Base-by-base conservation (phyloP, 2,329 filamentous ascomycete species). In the Penicillium sp. region DNA sequence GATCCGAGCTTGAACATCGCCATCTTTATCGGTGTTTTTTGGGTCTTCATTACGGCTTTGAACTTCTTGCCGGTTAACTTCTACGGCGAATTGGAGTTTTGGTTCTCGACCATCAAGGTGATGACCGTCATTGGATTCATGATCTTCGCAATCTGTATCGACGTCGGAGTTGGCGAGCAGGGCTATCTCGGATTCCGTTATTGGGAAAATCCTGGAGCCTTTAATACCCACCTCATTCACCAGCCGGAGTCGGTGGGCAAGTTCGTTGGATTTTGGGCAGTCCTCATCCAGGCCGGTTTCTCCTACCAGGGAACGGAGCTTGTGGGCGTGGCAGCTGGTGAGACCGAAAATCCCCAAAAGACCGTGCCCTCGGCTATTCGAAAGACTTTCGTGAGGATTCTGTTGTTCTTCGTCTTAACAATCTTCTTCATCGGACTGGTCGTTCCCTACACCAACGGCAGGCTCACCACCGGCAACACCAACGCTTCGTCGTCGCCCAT, bases 41-140 rank as follows among this genome's bases (percentile, higher is more conserved):
- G 86, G 80, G 78, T 84, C 30, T 69, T 87, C 20, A 86, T 92
- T 63, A 86, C 85, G 0, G 77, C 76, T 1, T 64, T 86, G 64
- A 91, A 91, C 71, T 84, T 88, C 65, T 68, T 91, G 25, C 87
- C 87, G 2, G 82, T 91, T 39, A 79, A 81, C 40, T 83, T 84
- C 57, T 92, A 89, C 60, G 89, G 88, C 38, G 87, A 91, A 66
- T 76, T 89, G 24, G 89, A 92, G 68, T 89, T 91, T 72, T 90
- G 85, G 81, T 85, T 92, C 61, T 85, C 87, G 3, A 82, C 79
- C 45, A 84, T 92, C 76, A 92, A 92, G 70, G 86, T 91, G 51
- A 63, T 89, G 42, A 89, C 87, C 20, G 82, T 91, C 28, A 53
- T 89, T 33, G 87, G 87, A 39, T 89, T 91, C 75, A 80, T 89